These are phyloP conservation scores for Wickerhamomyces strasburgensis DNA, from an alignment of 805 yeast species.

Conservation along the genomic window DNA sequence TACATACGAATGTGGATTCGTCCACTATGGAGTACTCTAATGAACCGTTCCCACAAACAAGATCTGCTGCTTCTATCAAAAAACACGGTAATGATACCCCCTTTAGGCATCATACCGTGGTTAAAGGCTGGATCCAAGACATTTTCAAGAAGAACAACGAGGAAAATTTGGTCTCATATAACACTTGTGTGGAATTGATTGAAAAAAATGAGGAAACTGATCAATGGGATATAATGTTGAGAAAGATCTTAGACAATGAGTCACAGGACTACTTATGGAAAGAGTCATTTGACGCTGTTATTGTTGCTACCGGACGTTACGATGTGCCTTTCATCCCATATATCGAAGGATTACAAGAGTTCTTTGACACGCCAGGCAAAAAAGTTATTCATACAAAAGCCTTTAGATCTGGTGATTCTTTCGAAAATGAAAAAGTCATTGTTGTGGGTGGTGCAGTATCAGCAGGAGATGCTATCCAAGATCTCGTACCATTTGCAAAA, in stretches of 20 bases:
- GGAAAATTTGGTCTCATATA: slow-evolving; percentile 7
- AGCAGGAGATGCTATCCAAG: slow-evolving; percentile 39
- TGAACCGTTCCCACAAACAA: slow-evolving; percentile 33
- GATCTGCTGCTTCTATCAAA: slow-evolving; percentile 29
- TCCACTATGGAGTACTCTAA: slow-evolving; percentile 7
- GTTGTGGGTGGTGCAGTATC: slow-evolving; percentile 41
- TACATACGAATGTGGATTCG: slow-evolving; percentile 10
- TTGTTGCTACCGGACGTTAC: slow-evolving; percentile 55
- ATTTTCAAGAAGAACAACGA: slow-evolving; percentile 1
- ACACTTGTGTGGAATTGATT: slow-evolving; percentile 33
- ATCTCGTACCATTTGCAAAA: slow-evolving; percentile 28
- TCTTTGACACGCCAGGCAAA: slow-evolving; percentile 34
- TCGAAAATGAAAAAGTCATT: slow-evolving; percentile 35
- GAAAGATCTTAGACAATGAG: slow-evolving; percentile 5
- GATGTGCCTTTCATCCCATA: slow-evolving; percentile 51
- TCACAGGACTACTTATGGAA: slow-evolving; percentile 33
- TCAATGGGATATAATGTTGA: slow-evolving; percentile 30
- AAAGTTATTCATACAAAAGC: slow-evolving; percentile 28
- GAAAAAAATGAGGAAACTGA: slow-evolving; percentile 22
- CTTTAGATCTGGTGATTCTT: slow-evolving; percentile 35
- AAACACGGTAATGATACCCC: slow-evolving; percentile 3
- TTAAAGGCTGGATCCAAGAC: slow-evolving; percentile 11
- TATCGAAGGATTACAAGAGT: slow-evolving; percentile 41
- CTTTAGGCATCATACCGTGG: slow-evolving; percentile 1
- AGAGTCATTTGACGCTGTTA: slow-evolving; percentile 49